Conservation (phyloP, 345 rosid genomes). For the Melaleuca alternifolia region DNA sequence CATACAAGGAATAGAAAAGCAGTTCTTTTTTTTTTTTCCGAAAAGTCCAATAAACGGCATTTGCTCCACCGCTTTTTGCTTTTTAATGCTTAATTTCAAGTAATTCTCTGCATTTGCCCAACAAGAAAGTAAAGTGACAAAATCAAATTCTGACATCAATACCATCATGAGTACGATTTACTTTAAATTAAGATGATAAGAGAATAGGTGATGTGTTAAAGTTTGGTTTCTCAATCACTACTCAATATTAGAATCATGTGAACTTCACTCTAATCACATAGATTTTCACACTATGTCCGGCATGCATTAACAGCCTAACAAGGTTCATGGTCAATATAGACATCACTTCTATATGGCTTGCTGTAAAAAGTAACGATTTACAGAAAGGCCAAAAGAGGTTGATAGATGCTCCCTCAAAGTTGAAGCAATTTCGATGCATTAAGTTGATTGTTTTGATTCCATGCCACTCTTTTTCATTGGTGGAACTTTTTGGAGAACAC, state of each 20-base stretch:
- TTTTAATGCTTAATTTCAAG: neutral
- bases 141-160: neutral
- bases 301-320: neutral
- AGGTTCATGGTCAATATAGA: neutral
- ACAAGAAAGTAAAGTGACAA: neutral
- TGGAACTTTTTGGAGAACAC: too few species aligned
- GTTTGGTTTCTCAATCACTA: neutral
- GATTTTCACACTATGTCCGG: rapidly evolving
- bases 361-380: neutral
- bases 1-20: too few species aligned
- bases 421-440: too few species aligned
- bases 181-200: too few species aligned
- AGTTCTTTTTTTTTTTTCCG: rapidly evolving
- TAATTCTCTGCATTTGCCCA: neutral
- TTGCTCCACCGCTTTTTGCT: rapidly evolving
- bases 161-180: neutral
- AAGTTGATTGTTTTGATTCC: too few species aligned
- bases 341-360: neutral
- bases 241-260: neutral
- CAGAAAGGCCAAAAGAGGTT: neutral
- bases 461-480: too few species aligned
- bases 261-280: neutral
- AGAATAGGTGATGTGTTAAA: too few species aligned
- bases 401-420: too few species aligned
- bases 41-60: neutral